phyloP scores from a whole-genome alignment of 2,329 filamentous ascomycete genomes.

The Samsoniella hepiali region DNA sequence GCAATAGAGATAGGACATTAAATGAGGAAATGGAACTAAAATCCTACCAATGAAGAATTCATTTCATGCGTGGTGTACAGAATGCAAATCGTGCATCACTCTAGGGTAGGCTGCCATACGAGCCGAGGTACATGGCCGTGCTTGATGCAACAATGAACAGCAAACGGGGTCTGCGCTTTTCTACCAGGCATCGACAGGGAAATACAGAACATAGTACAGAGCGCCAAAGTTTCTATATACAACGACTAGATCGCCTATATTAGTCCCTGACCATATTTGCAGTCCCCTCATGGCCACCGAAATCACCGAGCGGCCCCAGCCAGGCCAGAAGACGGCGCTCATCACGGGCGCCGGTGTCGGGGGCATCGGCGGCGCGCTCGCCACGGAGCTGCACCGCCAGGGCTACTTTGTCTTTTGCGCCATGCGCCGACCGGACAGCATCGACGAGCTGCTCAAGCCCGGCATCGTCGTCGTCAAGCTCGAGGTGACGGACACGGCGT shows the following conservation, averaged over 20 bases:
- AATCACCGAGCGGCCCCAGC: constrained; percentile 9
- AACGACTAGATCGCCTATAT: too few relatives aligned
- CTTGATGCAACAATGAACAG: too few relatives aligned
- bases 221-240: neutral
- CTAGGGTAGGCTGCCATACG: neutral
- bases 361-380: constrained; percentile 19
- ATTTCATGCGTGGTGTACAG: neutral
- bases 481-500: constrained; percentile 15
- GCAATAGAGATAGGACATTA: neutral
- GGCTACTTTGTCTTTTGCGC: constrained; percentile 19
- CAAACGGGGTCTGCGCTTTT: too few relatives aligned
- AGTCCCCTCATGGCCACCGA: neutral
- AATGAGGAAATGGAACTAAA: too few relatives aligned
- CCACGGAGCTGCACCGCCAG: constrained; percentile 14
- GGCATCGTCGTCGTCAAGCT: constrained; percentile 13
- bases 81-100: neutral
- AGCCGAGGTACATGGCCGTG: neutral
- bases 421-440: constrained; percentile 14
- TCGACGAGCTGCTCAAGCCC: neutral
- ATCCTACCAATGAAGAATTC: neutral
- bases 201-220: too few relatives aligned
- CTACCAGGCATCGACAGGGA: too few relatives aligned
- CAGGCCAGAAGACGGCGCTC: constrained; percentile 19
- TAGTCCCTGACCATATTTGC: too few relatives aligned
- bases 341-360: constrained; percentile 19